phyloP scores from a whole-genome alignment of 2,329 filamentous ascomycete genomes.

The Scytalidium lignicola region DNA sequence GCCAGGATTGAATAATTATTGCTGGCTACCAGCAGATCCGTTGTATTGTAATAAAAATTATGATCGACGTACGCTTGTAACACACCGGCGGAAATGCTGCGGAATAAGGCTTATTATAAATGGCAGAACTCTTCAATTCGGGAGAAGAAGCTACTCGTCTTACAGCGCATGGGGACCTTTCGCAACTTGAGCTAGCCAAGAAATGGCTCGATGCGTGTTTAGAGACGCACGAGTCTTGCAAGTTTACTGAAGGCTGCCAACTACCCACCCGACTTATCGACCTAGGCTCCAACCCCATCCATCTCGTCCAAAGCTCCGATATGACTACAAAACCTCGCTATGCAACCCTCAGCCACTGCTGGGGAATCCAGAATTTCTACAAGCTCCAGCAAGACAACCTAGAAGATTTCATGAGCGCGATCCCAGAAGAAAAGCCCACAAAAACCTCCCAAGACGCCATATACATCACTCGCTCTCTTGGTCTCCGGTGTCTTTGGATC shows the following conservation, averaged over 20 bases:
- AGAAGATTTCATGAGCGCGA: conserved; percentile 1
- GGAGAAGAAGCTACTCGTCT: no score
- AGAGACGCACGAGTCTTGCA: conserved; percentile 4
- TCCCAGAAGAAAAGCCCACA: conserved; percentile 4
- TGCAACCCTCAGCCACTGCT: conserved; percentile 16
- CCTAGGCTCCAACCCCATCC: conserved; percentile 1
- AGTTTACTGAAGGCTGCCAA: conserved; percentile 1
- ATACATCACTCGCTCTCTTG: conserved; percentile 3
- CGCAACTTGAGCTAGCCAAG: no score
- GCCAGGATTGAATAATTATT: no score
- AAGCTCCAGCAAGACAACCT: conserved; percentile 5
- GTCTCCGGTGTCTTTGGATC: conserved; percentile 16
- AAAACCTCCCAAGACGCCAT: conserved; percentile 18
- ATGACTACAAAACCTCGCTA: conserved; percentile 5
- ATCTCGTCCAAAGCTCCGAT: conserved; percentile 3
- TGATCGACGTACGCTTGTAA: no score
- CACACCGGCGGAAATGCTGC: no score
- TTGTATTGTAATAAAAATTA: no score
- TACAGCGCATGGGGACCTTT: no score
- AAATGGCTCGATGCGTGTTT: conserved; percentile 4
- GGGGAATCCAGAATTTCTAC: conserved; percentile 9
- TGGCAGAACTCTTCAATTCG: no score
- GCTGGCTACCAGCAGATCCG: no score
- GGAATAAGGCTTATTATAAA: no score
- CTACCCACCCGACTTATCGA: conserved; percentile 5